phyloP scores from a whole-genome alignment of 2,329 filamentous ascomycete genomes.

The Macrophomina pseudophaseolina region DNA sequence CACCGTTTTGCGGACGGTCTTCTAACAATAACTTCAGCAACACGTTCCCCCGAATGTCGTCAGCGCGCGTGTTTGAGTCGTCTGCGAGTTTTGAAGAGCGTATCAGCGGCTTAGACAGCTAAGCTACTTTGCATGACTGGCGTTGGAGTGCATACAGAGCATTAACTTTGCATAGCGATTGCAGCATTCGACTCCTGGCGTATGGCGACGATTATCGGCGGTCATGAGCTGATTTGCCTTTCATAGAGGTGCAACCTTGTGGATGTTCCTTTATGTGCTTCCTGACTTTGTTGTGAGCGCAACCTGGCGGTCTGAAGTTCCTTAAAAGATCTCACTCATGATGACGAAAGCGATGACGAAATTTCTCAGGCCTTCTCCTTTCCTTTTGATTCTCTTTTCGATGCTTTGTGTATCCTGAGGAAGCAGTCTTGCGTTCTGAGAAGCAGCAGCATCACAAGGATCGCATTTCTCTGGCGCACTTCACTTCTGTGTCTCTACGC shows the following conservation, averaged over 20 bases:
- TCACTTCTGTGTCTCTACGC: background rate
- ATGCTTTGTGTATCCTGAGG: slow-evolving; percentile 4
- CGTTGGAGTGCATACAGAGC: slow-evolving; percentile 26
- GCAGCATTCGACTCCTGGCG: slow-evolving; percentile 18
- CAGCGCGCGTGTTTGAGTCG: slow-evolving; percentile 44
- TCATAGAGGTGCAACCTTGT: slow-evolving; percentile 18
- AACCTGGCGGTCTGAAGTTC: slow-evolving; percentile 9
- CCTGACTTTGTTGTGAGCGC: background rate
- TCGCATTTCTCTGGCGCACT: slow-evolving; percentile 16
- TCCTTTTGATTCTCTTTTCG: slow-evolving; percentile 6
- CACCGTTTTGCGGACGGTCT: slow-evolving; percentile 51
- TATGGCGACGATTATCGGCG: slow-evolving; percentile 15
- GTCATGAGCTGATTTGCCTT: slow-evolving; percentile 10
- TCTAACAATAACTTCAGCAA: slow-evolving; percentile 44
- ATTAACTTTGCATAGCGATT: slow-evolving; percentile 27
- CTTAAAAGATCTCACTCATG: slow-evolving; percentile 7
- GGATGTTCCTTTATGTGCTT: slow-evolving; percentile 10
- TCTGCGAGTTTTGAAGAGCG: slow-evolving; percentile 47
- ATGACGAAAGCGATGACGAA: slow-evolving; percentile 26
- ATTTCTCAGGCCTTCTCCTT: slow-evolving; percentile 15
- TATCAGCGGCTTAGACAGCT: slow-evolving; percentile 34
- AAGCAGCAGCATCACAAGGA: slow-evolving; percentile 15
- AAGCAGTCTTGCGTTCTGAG: slow-evolving; percentile 4
- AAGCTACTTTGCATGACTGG: slow-evolving; percentile 19
- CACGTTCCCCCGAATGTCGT: slow-evolving; percentile 53